Evolutionary conservation across 306 rosid genomes (phyloP), one percentile per base, ranked within the genome.

Genomic region (Trifolium dubium): DNA sequence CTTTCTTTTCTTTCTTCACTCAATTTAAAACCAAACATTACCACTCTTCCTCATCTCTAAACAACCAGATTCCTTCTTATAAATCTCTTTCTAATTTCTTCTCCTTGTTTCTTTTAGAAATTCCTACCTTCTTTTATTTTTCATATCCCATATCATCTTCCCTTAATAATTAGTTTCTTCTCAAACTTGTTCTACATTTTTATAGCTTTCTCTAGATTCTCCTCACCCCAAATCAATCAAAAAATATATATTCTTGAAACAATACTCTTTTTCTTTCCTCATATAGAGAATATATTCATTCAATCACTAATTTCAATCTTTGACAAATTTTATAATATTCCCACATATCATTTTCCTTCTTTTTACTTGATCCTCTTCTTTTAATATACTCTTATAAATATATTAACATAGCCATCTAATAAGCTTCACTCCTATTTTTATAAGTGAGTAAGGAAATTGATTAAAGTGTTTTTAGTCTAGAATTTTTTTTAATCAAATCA

Each of bases 141-240:
- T 56, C 35, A 23, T 35, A 56, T n/a, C n/a, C 62, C 62, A 56
- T 56, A 56, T 51, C 23, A 31, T 46, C 23, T 60, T 46, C n/a
- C 72, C 6, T 43, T 66, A 14, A 43, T 5, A 23, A 23, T 23
- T 0, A 23, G 23, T 1, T 12, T 0, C 10, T 15, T 19, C 58
- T 44, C 44, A 51, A 49, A 31, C 44, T 61, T 34, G 18, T 63
- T 8, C 5, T 66, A 66, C 8, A 61, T 74, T 63, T 56, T 58
- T 65, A 29, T 43, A 46, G 28, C 69, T 23, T 64, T 72, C 85
- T 71, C 76, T 58, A 30, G 71, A 60, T 65, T 65, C 69, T 23
- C 51, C 14, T 67, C 69, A 60, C 10, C 41, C 23, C 41, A 31
- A 31, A 60, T 60, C 10, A 14, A 60, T 14, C 5, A 60, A 31